Conservation (phyloP, 2,329 filamentous ascomycete genomes). For the Aureobasidium subglaciale region DNA sequence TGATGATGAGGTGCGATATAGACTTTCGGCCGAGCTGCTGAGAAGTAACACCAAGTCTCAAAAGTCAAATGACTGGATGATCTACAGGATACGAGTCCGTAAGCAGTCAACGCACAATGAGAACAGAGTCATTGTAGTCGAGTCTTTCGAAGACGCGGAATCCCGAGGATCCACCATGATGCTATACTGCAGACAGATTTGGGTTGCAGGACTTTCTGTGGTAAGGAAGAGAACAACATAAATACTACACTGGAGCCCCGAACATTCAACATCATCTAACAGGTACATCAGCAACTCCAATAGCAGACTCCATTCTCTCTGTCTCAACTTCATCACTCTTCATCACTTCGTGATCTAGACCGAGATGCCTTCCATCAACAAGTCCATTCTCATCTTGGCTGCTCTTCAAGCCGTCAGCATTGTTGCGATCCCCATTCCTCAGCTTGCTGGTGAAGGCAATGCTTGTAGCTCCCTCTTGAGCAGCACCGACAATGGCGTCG, state of each 20-base stretch:
- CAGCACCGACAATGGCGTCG: slow-evolving; percentile 21
- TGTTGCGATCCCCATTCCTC: slow-evolving; percentile 18
- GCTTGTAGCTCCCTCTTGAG: slow-evolving; percentile 20
- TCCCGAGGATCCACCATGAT: neutral
- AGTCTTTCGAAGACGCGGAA: too few relatives aligned
- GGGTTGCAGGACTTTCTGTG: too few relatives aligned
- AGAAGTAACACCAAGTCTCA: neutral
- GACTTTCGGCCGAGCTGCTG: neutral
- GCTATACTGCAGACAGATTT: neutral
- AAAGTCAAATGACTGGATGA: neutral
- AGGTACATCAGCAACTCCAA: neutral
- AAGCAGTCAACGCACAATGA: neutral
- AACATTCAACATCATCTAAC: neutral
- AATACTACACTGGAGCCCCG: neutral
- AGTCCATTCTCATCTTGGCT: neutral
- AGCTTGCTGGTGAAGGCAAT: slow-evolving; percentile 22
- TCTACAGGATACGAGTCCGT: neutral
- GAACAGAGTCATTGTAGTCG: too few relatives aligned
- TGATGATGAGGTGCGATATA: too few relatives aligned
- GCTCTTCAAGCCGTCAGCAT: neutral
- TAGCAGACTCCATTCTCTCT: neutral
- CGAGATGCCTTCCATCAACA: slow-evolving; percentile 7
- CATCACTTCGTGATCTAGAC: neutral
- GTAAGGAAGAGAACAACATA: too few relatives aligned
- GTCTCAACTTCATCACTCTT: neutral